Base-by-base conservation (phyloP, 2,329 filamentous ascomycete genomes). In the Diaporthe citriasiana region DNA sequence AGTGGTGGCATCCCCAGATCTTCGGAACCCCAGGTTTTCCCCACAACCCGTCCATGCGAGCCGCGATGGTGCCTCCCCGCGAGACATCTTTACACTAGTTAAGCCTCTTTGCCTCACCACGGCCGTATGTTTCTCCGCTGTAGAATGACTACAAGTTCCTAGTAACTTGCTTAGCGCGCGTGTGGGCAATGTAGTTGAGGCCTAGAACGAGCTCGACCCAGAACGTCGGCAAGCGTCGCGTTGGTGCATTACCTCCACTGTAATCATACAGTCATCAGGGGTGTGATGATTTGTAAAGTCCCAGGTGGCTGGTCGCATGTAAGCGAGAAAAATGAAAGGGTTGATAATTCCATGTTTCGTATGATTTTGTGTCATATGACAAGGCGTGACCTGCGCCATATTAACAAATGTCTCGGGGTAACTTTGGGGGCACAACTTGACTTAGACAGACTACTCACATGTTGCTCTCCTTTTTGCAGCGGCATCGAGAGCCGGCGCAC, bases 11-110 rank as follows among this genome's bases (percentile, higher is more conserved):
- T 17, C 60, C 57, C 60, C 60, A 50, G 45, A 38, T 47, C 35
- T 63, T 66, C 13, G 60, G 35, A 10, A 45, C 71, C 60, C 71
- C 71, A 66, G 51, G 17, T 73, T 59, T 53, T 47, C 71, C 71
- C 71, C 71, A 59, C 71, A 59, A 50, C 22, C 71, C 53, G 63
- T 27, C 22, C 33, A 25, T 19, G 30, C 2, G 30, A 51, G 63
- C 63, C 63, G 63, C 30, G 7, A 6, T 19, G 45, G 27, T 19
- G 10, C 33, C 51, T 66, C 63, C 63, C 63, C 63, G 63, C 63
- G 30, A 51, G 12, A 25, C 45, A 27, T 8, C 10, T n/a, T n/a
- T 51, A 38, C 13, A n/a, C n/a, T n/a, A n/a, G n/a, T 38, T 38
- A 33, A 33, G 22, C 10, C 27, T 25, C 13, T 40, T 10, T 22